A percentile compares a stretch with the other conserved stretches of the same genome.
Evolutionary conservation across 1,284 basidiomycete species (phyloP).

Genomic region (Ganoderma boninense): DNA sequence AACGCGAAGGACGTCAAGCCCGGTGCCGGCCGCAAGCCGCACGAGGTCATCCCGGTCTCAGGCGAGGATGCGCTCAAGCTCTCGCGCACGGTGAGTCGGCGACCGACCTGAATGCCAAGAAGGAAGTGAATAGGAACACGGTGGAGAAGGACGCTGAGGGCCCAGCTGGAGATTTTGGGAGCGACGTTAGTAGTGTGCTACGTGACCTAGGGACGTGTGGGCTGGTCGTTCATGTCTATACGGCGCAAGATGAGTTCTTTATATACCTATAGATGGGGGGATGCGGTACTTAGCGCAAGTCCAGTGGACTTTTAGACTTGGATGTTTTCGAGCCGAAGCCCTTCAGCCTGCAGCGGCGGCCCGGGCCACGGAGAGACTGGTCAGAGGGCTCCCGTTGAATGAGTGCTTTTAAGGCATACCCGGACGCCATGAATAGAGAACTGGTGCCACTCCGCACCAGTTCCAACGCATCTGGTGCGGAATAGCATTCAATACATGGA

Average conservation of each 20-base stretch:
- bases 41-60: slow-evolving; percentile 42
- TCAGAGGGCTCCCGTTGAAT: too few relatives aligned
- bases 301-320: not conserved
- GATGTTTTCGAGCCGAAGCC: slow-evolving; percentile 1
- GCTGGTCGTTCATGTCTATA: not conserved
- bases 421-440: not conserved
- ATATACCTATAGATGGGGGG: not conserved
- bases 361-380: not conserved
- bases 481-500: too few relatives aligned
- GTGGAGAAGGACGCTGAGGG: slow-evolving; percentile 27
- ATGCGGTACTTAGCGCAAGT: not conserved
- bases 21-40: slow-evolving; percentile 53
- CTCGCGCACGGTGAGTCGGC: slow-evolving; percentile 13
- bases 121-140: slow-evolving; percentile 27
- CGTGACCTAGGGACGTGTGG: not conserved
- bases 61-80: slow-evolving; percentile 24
- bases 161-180: not conserved
- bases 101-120: slow-evolving; percentile 21
- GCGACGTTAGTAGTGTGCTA: not conserved
- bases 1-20: slow-evolving; percentile 59
- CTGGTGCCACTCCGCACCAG: not conserved
- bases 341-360: not conserved
- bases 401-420: too few relatives aligned
- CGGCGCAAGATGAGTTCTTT: slow-evolving; percentile 1
- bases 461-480: not conserved